phyloP scores from a whole-genome alignment of 2,329 filamentous ascomycete species.

The Podosphaera xanthii region DNA sequence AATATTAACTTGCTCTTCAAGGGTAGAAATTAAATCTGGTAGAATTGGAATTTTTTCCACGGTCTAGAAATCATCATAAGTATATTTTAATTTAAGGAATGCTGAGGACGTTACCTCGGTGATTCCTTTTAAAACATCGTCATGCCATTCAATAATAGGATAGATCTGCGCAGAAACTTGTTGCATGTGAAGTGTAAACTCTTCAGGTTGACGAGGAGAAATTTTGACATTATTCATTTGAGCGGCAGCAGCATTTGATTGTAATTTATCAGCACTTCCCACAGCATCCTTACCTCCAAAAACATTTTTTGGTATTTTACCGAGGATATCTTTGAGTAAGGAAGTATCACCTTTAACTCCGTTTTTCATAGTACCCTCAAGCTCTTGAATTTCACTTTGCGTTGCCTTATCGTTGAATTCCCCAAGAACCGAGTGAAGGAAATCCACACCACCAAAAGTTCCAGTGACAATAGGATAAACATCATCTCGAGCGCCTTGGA shows the following conservation, averaged over 20 bases:
- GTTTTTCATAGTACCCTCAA: constrained; percentile 59
- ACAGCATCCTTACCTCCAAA: constrained; percentile 56
- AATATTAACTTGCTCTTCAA: constrained; percentile 68
- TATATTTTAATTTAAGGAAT: not conserved
- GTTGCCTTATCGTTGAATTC: constrained; percentile 72
- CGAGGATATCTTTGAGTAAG: constrained; percentile 54
- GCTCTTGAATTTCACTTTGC: constrained; percentile 72
- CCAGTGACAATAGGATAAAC: constrained; percentile 76
- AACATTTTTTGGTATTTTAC: constrained; percentile 60
- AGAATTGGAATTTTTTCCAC: constrained; percentile 72
- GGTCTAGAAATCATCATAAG: constrained; percentile 19
- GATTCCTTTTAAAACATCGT: constrained; percentile 64
- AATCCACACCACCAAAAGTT: constrained; percentile 87
- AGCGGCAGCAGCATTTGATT: constrained; percentile 48
- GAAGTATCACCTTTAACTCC: constrained; percentile 43
- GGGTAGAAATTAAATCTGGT: constrained; percentile 62
- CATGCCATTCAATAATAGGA: constrained; percentile 77
- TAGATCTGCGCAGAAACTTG: constrained; percentile 60
- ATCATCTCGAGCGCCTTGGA: constrained; percentile 38
- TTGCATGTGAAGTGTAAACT: constrained; percentile 56
- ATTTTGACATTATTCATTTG: constrained; percentile 55
- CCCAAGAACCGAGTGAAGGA: constrained; percentile 65
- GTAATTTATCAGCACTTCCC: constrained; percentile 55
- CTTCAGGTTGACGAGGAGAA: constrained; percentile 60
- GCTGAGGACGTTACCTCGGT: constrained; percentile 20